Percentiles rank a stretch among this genome's conserved stretches.
phyloP scores from a whole-genome alignment of 495 filamentous ascomycete genomes.

The Podospora tetraspora region DNA sequence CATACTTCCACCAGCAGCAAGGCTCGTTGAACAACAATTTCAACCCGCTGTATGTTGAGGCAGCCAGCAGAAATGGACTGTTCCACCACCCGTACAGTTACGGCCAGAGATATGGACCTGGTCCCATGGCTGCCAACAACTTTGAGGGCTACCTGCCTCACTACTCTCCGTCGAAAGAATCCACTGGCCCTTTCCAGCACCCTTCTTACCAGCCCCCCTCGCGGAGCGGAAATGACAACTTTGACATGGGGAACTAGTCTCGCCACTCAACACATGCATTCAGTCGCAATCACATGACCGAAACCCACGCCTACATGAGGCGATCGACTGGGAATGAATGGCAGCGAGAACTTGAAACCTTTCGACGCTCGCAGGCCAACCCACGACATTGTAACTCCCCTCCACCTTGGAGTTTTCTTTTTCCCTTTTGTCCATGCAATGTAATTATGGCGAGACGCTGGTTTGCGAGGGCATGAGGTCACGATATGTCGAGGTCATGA shows the following conservation, averaged over 20 bases:
- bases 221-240: not conserved
- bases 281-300: too few relatives aligned
- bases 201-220: not conserved
- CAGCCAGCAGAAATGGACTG: slow-evolving; percentile 22
- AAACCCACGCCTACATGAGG: too few relatives aligned
- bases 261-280: not conserved
- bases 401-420: not conserved
- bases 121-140: slow-evolving; percentile 23
- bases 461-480: not conserved
- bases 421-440: not conserved
- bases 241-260: not conserved
- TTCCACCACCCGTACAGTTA: slow-evolving; percentile 32
- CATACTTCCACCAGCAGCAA: slow-evolving; percentile 32
- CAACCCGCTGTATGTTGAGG: slow-evolving; percentile 42
- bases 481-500: not conserved
- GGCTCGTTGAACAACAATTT: slow-evolving; percentile 29
- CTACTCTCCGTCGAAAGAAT: slow-evolving; percentile 7
- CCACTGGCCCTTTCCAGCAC: not conserved
- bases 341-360: too few relatives aligned
- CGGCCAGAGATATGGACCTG: slow-evolving; percentile 23
- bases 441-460: not conserved
- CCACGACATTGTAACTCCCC: not conserved
- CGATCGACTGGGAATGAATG: too few relatives aligned
- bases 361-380: not conserved
- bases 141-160: not conserved